Percentiles rank a stretch among this genome's conserved stretches.
Evolutionary conservation across 2,329 filamentous ascomycete species (phyloP).

Genomic region (Hymenoscyphus occultus): DNA sequence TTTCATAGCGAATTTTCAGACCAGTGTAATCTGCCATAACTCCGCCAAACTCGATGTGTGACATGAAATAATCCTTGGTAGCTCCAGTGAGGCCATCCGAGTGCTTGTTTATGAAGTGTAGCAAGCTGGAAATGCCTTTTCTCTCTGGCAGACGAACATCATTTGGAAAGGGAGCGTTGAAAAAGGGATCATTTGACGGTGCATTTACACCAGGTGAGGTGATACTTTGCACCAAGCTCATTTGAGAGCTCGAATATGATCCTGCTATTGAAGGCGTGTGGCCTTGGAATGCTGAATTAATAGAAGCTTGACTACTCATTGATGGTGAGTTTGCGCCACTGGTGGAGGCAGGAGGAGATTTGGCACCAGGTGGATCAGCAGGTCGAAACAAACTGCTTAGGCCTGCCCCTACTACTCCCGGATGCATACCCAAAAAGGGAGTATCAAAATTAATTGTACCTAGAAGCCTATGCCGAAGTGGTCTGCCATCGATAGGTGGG

Average conservation of each 20-base stretch:
- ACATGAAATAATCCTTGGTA: constrained; percentile 69
- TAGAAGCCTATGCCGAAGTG: constrained; percentile 71
- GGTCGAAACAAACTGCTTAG: constrained; percentile 72
- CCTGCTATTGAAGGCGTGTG: constrained; percentile 24
- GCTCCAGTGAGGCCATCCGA: constrained; percentile 64
- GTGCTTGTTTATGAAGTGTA: constrained; percentile 82
- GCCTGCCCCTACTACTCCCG: constrained; percentile 79
- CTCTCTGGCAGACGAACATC: constrained; percentile 68
- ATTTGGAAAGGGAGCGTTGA: constrained; percentile 73
- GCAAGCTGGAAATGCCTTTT: constrained; percentile 63
- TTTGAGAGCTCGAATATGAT: constrained; percentile 26
- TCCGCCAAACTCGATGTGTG: constrained; percentile 79
- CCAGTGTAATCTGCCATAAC: constrained; percentile 74
- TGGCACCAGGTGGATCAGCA: constrained; percentile 35
- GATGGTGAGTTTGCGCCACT: constrained; percentile 23
- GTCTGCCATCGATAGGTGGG: constrained; percentile 28
- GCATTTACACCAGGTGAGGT: constrained; percentile 27
- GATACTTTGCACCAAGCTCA: constrained; percentile 27
- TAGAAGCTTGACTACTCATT: constrained; percentile 20
- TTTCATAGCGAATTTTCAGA: constrained; percentile 67
- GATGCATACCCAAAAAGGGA: constrained; percentile 84
- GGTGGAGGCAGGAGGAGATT: constrained; percentile 17
- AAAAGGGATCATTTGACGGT: constrained; percentile 55
- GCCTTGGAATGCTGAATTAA: constrained; percentile 19
- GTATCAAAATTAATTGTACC: constrained; percentile 82